Evolutionary conservation across 768 basidiomycete species (phyloP).

Genomic region (Amanita muscaria): DNA sequence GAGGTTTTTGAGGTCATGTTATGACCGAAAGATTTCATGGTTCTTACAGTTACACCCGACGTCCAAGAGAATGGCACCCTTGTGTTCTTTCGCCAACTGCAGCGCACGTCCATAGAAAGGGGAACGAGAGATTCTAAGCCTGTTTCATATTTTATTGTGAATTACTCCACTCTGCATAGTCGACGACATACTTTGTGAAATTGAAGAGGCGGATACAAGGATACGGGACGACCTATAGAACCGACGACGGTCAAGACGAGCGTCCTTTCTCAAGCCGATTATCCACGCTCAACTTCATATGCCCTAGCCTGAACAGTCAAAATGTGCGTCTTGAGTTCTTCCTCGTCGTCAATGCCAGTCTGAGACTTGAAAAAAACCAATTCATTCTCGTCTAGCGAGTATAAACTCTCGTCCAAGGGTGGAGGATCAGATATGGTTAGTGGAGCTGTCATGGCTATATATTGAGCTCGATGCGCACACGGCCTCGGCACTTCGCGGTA

Average conservation of each 20-base stretch:
- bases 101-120: slow-evolving; percentile 26
- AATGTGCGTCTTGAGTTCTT: too few relatives aligned
- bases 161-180: background rate
- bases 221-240: slow-evolving; percentile 26
- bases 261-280: too few relatives aligned
- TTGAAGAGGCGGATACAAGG: slow-evolving; percentile 30
- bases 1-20: background rate
- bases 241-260: too few relatives aligned
- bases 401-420: too few relatives aligned
- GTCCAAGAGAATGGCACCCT: slow-evolving; percentile 30
- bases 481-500: too few relatives aligned
- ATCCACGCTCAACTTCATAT: too few relatives aligned
- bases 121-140: slow-evolving; percentile 24
- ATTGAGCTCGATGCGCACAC: too few relatives aligned
- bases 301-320: slow-evolving; percentile 29
- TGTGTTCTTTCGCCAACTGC: slow-evolving; percentile 16
- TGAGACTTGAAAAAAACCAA: slow-evolving; percentile 26
- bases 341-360: slow-evolving; percentile 29
- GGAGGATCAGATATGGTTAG: too few relatives aligned
- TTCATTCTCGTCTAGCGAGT: slow-evolving; percentile 19
- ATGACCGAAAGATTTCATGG: background rate
- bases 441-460: too few relatives aligned
- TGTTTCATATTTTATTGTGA: too few relatives aligned
- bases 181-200: slow-evolving; percentile 22
- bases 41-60: slow-evolving; percentile 35